phyloP scores from a whole-genome alignment of 2,329 filamentous ascomycete species.

The Pseudogymnoascus sp. region DNA sequence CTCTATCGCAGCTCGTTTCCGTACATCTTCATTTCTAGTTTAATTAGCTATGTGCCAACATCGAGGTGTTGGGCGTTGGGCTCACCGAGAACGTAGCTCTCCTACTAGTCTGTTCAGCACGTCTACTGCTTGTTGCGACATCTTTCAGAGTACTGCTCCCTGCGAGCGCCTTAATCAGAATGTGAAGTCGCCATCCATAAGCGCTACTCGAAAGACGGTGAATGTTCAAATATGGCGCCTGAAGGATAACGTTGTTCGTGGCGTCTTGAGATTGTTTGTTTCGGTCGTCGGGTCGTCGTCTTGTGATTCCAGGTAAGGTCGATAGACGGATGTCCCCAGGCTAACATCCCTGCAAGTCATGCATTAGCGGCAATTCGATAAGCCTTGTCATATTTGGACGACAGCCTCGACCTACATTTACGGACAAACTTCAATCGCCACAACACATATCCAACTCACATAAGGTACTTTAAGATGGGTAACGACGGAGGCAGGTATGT shows the following conservation, averaged over 20 bases:
- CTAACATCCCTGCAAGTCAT: constrained; percentile 1
- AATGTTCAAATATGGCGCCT: neutral
- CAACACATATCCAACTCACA: neutral
- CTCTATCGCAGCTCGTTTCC: constrained; percentile 28
- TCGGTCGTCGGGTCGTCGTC: constrained; percentile 2
- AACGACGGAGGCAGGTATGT: constrained; percentile 80
- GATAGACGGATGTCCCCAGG: neutral
- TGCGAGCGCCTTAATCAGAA: constrained; percentile 18
- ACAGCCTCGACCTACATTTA: neutral
- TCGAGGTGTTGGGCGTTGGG: neutral
- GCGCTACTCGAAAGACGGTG: constrained; percentile 11
- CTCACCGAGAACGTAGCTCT: constrained; percentile 27
- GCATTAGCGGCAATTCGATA: constrained; percentile 4
- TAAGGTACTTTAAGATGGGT: constrained; percentile 54
- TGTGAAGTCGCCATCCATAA: constrained; percentile 23
- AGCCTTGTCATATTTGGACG: constrained; percentile 5
- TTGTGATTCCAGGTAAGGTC: neutral
- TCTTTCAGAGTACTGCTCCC: constrained; percentile 18
- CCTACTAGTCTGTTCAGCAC: constrained; percentile 24
- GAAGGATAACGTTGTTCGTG: neutral
- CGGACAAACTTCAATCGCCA: neutral
- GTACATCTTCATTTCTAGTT: constrained; percentile 26
- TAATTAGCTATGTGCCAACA: neutral
- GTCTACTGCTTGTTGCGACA: constrained; percentile 26
- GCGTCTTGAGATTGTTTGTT: constrained; percentile 6